These are phyloP conservation scores for Neopestalotiopsis sp. DNA, from an alignment of 2,329 filamentous ascomycete genomes.

Conservation along the genomic window DNA sequence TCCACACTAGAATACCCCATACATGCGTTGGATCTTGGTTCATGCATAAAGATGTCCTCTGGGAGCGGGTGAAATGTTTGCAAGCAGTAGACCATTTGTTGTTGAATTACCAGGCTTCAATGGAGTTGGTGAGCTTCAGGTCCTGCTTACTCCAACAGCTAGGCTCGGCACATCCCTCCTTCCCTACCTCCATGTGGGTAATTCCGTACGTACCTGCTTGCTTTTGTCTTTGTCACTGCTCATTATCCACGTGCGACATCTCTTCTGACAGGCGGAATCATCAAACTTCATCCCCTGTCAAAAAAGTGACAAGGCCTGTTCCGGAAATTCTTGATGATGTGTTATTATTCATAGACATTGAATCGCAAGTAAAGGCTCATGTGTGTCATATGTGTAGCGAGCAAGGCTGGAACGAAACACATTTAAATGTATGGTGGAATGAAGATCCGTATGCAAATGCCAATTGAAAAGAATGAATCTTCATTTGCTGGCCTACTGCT, in stretches of 20 bases:
- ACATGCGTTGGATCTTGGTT: not conserved
- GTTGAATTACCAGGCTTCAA: too few relatives aligned
- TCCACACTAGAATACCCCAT: not conserved
- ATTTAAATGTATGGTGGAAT: not conserved
- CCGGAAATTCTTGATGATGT: too few relatives aligned
- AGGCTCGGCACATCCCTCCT: not conserved
- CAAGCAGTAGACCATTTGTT: too few relatives aligned
- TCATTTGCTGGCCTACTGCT: not conserved
- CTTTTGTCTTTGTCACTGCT: not conserved
- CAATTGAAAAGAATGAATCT: not conserved
- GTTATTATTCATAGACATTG: too few relatives aligned
- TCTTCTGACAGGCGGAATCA: not conserved
- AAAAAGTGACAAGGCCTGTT: too few relatives aligned
- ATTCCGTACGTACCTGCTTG: not conserved
- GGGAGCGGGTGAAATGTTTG: too few relatives aligned
- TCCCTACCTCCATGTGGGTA: not conserved
- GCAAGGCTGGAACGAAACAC: not conserved
- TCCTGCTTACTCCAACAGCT: not conserved
- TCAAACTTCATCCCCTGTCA: too few relatives aligned
- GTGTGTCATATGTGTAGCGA: too few relatives aligned
- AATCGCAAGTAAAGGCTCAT: too few relatives aligned
- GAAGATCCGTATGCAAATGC: not conserved
- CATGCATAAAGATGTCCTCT: not conserved
- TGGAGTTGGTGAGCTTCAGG: not conserved
- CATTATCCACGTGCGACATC: not conserved